A percentile compares a stretch with the other conserved stretches of the same genome.
phyloP scores from a whole-genome alignment of 306 rosid species.

The Prunus mongolica region DNA sequence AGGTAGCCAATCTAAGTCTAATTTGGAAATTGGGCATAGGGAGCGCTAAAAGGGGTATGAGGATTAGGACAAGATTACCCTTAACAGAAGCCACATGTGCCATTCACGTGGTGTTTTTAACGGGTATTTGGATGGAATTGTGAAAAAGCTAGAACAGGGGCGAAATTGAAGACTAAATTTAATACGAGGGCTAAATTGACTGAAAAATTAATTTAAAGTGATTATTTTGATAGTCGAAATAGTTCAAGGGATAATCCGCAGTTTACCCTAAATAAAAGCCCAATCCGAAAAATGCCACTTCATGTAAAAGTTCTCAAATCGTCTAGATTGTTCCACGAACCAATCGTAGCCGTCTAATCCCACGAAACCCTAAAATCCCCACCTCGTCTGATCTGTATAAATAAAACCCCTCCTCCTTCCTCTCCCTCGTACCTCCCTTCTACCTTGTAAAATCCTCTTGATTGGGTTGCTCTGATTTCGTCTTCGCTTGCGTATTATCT shows the following conservation, averaged over 20 bases:
- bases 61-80: too few species aligned
- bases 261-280: too few species aligned
- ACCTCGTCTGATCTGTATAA: not conserved
- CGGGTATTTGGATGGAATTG: too few species aligned
- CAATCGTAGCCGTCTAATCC: not conserved
- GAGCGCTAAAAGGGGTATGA: too few species aligned
- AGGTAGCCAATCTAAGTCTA: too few species aligned
- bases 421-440: not conserved
- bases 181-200: fast-evolving
- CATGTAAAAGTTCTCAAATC: not conserved
- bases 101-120: too few species aligned
- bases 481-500: not conserved
- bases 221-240: too few species aligned
- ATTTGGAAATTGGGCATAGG: too few species aligned
- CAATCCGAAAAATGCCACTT: not conserved
- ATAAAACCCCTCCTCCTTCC: not conserved
- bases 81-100: too few species aligned
- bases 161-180: too few species aligned
- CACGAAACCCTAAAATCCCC: slow-evolving; percentile 5
- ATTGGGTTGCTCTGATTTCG: not conserved
- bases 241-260: too few species aligned
- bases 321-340: not conserved
- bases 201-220: too few species aligned
- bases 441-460: not conserved
- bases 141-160: fast-evolving